Percentiles rank a stretch among this genome's conserved stretches.
Evolutionary conservation across 306 rosid species (phyloP).

Genomic region (Vigna nakashimae): DNA sequence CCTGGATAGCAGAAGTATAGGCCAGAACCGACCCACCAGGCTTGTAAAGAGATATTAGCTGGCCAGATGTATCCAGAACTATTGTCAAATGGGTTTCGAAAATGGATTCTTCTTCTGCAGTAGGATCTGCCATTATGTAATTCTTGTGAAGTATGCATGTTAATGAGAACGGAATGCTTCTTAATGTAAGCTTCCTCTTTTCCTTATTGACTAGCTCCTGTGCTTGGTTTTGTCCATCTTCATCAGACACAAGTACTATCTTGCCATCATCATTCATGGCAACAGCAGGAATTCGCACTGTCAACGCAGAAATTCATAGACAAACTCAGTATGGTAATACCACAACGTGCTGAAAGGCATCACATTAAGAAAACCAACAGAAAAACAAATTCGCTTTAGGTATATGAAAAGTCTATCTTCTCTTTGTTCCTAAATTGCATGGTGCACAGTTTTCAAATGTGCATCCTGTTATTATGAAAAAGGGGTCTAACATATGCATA

Average conservation of each 20-base stretch:
- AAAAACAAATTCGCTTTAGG: neutral
- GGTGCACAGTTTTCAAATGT: neutral
- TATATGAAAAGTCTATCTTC: neutral
- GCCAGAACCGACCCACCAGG: constrained; percentile 90
- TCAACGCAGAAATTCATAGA: constrained; percentile 35
- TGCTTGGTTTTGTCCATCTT: constrained; percentile 58
- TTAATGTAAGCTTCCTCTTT: constrained; percentile 74
- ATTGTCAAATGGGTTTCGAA: constrained; percentile 83
- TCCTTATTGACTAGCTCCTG: constrained; percentile 73
- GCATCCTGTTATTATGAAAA: neutral
- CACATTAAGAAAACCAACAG: constrained; percentile 27
- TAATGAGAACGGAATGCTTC: constrained; percentile 73
- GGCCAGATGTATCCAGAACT: constrained; percentile 81
- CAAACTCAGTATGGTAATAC: neutral
- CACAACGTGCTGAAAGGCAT: neutral
- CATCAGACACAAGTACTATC: constrained; percentile 67
- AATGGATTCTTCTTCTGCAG: constrained; percentile 89
- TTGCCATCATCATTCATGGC: constrained; percentile 81
- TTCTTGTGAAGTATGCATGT: constrained; percentile 86
- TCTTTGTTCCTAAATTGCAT: neutral
- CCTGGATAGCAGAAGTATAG: constrained; percentile 76
- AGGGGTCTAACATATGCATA: neutral
- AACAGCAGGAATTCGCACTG: constrained; percentile 86
- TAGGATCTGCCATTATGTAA: constrained; percentile 85
- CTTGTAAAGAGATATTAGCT: constrained; percentile 82